Evolutionary conservation across 352 stramenopile genomes (phyloP), one percentile per base, ranked within the genome.

Genomic region (Globisporangium splendens): DNA sequence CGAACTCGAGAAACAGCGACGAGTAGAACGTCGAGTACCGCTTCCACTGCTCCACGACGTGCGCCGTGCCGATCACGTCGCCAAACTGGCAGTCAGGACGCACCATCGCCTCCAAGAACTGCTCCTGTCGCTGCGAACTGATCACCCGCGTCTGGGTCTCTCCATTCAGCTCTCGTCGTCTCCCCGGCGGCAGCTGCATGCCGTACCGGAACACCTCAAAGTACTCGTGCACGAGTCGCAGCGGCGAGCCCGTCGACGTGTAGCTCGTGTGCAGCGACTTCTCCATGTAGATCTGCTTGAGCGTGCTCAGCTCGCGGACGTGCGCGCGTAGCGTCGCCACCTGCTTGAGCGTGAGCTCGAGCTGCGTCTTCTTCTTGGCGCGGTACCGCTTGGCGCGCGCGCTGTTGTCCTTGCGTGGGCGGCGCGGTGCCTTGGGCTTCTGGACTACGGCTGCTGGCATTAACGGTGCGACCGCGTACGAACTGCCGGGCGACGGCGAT

Each of bases 181-280:
- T n/a, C 31, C 21, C 31, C 1, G 43, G 15, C 22, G 55, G 47
- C 18, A 43, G n/a, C 22, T 53, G 50, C 46, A 65, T 53, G 31
- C 62, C 62, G 42, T 55, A 54, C 39, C 47, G 50, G 42, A 69
- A 69, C 3, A 65, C 50, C 46, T 52, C 57, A 50, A 65, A 65
- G 58, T 69, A 69, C 46, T 65, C 57, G 50, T 50, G 56, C 28
- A 65, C 62, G 17, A 59, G 58, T 18, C 50, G 47, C 48, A 63
- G 39, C 22, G 56, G 48, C 14, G 56, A 63, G 38, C 56, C 56
- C 10, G 56, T 35, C 15, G n/a, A 59, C n/a, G 56, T 33, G 18
- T 51, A 21, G 28, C 48, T 38, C 47, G 38, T 24, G 48, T 33
- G n/a, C n/a, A 63, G 14, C 3, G 20, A 11, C 39, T 57, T 56